Evolutionary conservation across 768 basidiomycete genomes (phyloP), one percentile per base, ranked within the genome.

Genomic region (Mycena chlorophos): DNA sequence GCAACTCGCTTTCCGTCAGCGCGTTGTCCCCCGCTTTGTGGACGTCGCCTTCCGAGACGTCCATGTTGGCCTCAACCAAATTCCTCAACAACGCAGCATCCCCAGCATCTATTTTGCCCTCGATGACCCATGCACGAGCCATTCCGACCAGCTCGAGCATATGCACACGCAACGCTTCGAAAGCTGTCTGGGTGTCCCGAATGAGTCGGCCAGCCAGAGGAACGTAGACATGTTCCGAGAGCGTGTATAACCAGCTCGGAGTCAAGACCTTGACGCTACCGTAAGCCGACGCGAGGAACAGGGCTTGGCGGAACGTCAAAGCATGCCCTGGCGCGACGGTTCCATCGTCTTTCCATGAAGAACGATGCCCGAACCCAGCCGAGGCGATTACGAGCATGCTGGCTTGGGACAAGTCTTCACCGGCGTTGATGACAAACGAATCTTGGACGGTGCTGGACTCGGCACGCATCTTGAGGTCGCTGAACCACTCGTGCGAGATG

Each of bases 11-110:
- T 31, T 82, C 79, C 2, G 73, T 74, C 29, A 82, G 56, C 22
- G 60, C 60, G 54, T 56, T 69, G 51, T 71, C 59, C 27, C 45
- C 45, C 12, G 27, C 5, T 10, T 46, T 25, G 5, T 25, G 23
- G 10, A 54, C 62, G 3, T 56, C 54, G 12, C 65, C 66, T 2
- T 71, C 72, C 51, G 72, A 67, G 42, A 55, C 5, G 63, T 60
- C 58, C 71, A 78, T 76, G 61, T 79, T 82, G 0, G 80, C 79
- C 54, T 75, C 71, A 5, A 81, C 78, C 23, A 82, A 63, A 56
- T 77, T 78, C 20, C 70, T 68, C 34, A 82, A 60, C 40, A 82
- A 65, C 14, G 77, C 75, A 25, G 75, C 68, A 23, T 75, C 68
- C 17, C 67, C 46, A 2, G 46, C 26, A 0, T 49, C 49, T 10